Conservation (phyloP, 371 early-diverging fungal species). For the Parasitella parasitica region DNA sequence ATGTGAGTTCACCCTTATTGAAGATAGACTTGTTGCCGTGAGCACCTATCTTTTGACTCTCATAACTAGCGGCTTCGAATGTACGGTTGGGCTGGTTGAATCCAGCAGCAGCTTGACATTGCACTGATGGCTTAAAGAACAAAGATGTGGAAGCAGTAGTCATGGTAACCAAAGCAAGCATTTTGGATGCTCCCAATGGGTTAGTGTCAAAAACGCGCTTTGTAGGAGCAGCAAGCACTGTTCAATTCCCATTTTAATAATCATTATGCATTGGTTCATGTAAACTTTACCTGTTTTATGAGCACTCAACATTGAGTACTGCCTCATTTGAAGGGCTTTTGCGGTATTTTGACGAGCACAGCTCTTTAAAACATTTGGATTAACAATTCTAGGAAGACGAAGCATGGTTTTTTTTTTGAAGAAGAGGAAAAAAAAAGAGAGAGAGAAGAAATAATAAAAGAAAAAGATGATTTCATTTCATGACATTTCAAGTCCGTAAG, state of each 20-base stretch:
- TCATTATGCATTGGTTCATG: background rate
- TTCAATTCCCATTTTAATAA: background rate
- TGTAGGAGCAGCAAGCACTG: background rate
- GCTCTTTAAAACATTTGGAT: background rate
- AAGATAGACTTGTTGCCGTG: constrained; percentile 18
- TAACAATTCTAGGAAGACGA: constrained; percentile 7
- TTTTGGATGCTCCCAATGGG: constrained; percentile 14
- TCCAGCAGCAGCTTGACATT: constrained; percentile 32
- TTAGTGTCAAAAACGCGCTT: background rate
- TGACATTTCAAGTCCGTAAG: constrained; percentile 16
- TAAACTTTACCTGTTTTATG: background rate
- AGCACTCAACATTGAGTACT: background rate
- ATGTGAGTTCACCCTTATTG: constrained; percentile 41
- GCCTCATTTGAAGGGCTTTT: background rate
- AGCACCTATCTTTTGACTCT: background rate
- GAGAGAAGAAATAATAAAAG: background rate
- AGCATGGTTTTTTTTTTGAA: background rate
- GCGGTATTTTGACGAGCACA: background rate
- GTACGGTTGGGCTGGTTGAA: background rate
- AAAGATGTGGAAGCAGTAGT: constrained; percentile 13
- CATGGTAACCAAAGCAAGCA: constrained; percentile 15
- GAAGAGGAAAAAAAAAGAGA: background rate
- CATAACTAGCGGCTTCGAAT: background rate
- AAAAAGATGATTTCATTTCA: constrained; percentile 27
- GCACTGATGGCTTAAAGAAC: constrained; percentile 20